Evolutionary conservation across 2,329 filamentous ascomycete genomes (phyloP).

Genomic region (Pseudonectria foliicola): DNA sequence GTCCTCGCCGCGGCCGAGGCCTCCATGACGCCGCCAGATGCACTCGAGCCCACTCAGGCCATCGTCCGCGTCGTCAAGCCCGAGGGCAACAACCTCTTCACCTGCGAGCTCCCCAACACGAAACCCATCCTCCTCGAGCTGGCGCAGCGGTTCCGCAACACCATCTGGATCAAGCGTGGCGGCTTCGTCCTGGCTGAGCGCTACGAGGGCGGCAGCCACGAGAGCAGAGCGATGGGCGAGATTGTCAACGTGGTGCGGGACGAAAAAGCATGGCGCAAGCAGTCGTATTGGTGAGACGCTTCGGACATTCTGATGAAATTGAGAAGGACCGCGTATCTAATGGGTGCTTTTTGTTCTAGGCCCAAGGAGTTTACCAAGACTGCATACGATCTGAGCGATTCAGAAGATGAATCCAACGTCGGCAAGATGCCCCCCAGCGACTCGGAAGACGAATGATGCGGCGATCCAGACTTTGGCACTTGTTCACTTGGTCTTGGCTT

Average conservation of each 20-base stretch:
- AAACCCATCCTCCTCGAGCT: constrained; percentile 71
- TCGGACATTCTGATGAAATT: neutral
- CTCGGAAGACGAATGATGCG: constrained; percentile 58
- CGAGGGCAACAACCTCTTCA: constrained; percentile 85
- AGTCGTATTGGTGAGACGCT: constrained; percentile 66
- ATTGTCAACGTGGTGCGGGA: constrained; percentile 90
- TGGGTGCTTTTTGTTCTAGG: constrained; percentile 38
- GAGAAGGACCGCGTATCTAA: constrained; percentile 10
- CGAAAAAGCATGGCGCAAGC: constrained; percentile 87
- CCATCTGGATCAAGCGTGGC: constrained; percentile 86
- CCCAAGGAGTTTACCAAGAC: constrained; percentile 71
- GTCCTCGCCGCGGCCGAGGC: constrained; percentile 72
- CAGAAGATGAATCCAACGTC: constrained; percentile 70
- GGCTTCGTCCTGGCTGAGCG: constrained; percentile 78
- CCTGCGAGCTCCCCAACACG: constrained; percentile 62
- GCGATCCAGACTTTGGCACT: constrained; percentile 11
- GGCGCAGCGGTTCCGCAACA: constrained; percentile 77
- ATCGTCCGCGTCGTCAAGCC: constrained; percentile 75
- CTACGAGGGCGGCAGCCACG: constrained; percentile 55
- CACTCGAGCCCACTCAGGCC: constrained; percentile 53
- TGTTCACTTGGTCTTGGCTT: constrained; percentile 25
- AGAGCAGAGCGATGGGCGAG: constrained; percentile 76
- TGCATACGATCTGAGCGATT: constrained; percentile 54
- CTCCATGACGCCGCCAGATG: constrained; percentile 50
- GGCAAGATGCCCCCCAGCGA: constrained; percentile 81